Conservation (phyloP, 2,329 filamentous ascomycete species). For the Cladosporium sp. region DNA sequence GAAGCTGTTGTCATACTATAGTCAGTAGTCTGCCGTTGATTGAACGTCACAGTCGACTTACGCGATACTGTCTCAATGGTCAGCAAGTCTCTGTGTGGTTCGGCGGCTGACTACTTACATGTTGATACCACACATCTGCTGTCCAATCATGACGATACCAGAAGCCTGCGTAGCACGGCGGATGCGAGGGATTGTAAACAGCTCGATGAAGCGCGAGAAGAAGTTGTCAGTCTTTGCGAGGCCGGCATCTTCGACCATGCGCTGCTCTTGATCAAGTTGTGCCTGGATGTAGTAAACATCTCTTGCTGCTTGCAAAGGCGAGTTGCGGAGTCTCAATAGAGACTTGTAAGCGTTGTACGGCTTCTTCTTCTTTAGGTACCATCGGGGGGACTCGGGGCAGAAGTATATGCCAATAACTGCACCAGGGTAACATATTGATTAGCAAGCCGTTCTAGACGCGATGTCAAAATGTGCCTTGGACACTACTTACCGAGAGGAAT, state of each 20-base stretch:
- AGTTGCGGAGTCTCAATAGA: slow-evolving; percentile 43
- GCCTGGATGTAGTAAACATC: slow-evolving; percentile 47
- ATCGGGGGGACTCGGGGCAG: slow-evolving; percentile 36
- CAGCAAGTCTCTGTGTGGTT: neutral
- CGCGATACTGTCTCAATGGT: neutral
- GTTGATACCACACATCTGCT: slow-evolving; percentile 60
- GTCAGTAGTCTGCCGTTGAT: neutral
- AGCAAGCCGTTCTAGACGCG: neutral
- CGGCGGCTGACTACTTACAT: slow-evolving; percentile 1
- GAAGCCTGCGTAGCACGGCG: slow-evolving; percentile 74
- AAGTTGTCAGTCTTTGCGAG: slow-evolving; percentile 41
- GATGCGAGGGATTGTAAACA: slow-evolving; percentile 70
- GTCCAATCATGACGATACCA: slow-evolving; percentile 73
- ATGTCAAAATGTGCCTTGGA: neutral
- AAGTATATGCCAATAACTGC: slow-evolving; percentile 41
- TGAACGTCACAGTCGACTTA: neutral
- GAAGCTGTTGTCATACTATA: slow-evolving; percentile 27
- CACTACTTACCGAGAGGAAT: slow-evolving; percentile 36
- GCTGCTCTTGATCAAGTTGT: slow-evolving; percentile 32
- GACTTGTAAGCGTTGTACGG: slow-evolving; percentile 44
- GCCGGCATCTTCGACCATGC: slow-evolving; percentile 38
- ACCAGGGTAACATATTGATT: neutral
- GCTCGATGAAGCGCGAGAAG: slow-evolving; percentile 52
- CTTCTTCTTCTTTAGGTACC: slow-evolving; percentile 46
- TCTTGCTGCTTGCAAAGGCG: slow-evolving; percentile 45